Percentiles rank a stretch among this genome's conserved stretches.
These are phyloP conservation scores for Candida argentea DNA, from an alignment of 805 yeast species.

Conservation along the genomic window DNA sequence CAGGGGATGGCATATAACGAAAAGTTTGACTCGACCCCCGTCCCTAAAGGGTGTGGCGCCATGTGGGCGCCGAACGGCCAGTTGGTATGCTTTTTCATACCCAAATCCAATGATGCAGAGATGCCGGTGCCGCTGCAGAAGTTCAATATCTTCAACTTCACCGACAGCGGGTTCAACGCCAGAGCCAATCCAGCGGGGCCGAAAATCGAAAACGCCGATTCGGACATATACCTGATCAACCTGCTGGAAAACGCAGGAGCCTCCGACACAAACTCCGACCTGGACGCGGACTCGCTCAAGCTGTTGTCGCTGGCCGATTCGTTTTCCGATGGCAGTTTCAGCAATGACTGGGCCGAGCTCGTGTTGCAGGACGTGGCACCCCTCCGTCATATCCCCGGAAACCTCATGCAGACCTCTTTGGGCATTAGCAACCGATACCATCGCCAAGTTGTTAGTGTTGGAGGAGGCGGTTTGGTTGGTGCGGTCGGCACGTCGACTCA, in stretches of 20 bases:
- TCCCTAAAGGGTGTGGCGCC: constrained; percentile 92
- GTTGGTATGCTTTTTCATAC: constrained; percentile 72
- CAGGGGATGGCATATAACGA: constrained; percentile 8
- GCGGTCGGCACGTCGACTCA: constrained; percentile 29
- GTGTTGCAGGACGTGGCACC: constrained; percentile 48
- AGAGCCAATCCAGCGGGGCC: no score
- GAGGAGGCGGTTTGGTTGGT: no score
- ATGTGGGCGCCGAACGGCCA: constrained; percentile 74
- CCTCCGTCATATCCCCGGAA: constrained; percentile 43
- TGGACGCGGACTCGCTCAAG: constrained; percentile 5
- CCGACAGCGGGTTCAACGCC: constrained; percentile 39
- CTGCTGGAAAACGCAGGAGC: not conserved
- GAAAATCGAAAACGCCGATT: not conserved
- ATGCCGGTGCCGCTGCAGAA: constrained; percentile 36
- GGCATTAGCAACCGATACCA: constrained; percentile 27
- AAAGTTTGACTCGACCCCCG: constrained; percentile 69
- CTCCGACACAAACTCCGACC: not conserved
- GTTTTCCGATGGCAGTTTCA: constrained; percentile 48
- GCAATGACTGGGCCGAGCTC: constrained; percentile 64
- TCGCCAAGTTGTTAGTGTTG: constrained; percentile 28
- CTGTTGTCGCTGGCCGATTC: constrained; percentile 5
- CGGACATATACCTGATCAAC: constrained; percentile 1
- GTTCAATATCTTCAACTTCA: constrained; percentile 33
- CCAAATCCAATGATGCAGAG: constrained; percentile 25
- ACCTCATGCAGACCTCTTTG: constrained; percentile 30